phyloP scores from a whole-genome alignment of 371 early-diverging fungal genomes.

The Sporodiniella umbellata region DNA sequence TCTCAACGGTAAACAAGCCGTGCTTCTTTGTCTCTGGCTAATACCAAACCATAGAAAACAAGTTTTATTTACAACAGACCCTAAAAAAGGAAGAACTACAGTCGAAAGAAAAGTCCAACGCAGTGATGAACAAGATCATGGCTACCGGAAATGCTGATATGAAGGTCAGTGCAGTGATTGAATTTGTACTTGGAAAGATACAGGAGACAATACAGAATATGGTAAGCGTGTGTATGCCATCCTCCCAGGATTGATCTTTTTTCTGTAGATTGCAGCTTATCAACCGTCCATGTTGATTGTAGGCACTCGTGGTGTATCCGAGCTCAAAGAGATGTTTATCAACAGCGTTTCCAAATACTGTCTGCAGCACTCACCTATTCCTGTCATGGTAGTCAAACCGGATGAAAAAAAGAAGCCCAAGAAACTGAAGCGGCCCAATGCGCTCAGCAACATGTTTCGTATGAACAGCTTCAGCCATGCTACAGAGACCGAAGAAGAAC shows the following conservation, averaged over 20 bases:
- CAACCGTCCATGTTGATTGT: slow-evolving; percentile 58
- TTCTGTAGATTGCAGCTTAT: slow-evolving; percentile 48
- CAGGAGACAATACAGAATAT: slow-evolving; percentile 60
- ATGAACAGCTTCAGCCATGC: slow-evolving; percentile 22
- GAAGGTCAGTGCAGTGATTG: slow-evolving; percentile 55
- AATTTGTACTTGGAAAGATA: slow-evolving; percentile 60
- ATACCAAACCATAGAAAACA: neutral
- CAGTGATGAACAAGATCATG: slow-evolving; percentile 51
- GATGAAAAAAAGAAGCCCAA: slow-evolving; percentile 50
- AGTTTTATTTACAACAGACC: slow-evolving; percentile 21
- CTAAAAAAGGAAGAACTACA: slow-evolving; percentile 44
- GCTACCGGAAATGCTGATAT: slow-evolving; percentile 3
- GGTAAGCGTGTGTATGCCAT: slow-evolving; percentile 2
- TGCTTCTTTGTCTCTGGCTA: neutral
- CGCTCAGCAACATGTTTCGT: slow-evolving; percentile 42
- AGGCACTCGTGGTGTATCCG: slow-evolving; percentile 55
- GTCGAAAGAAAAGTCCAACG: slow-evolving; percentile 47
- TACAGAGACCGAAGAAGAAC: slow-evolving; percentile 19
- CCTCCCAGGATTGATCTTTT: neutral
- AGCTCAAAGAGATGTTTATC: slow-evolving; percentile 55
- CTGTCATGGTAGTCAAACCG: slow-evolving; percentile 57
- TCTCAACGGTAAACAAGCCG: slow-evolving; percentile 26
- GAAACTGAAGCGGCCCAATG: slow-evolving; percentile 33
- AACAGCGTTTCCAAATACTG: slow-evolving; percentile 59
- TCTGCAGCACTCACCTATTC: slow-evolving; percentile 56